Evolutionary conservation across 2,329 filamentous ascomycete species (phyloP), one percentile per base, ranked within the genome.

Genomic region (Sclerotinia borealis): DNA sequence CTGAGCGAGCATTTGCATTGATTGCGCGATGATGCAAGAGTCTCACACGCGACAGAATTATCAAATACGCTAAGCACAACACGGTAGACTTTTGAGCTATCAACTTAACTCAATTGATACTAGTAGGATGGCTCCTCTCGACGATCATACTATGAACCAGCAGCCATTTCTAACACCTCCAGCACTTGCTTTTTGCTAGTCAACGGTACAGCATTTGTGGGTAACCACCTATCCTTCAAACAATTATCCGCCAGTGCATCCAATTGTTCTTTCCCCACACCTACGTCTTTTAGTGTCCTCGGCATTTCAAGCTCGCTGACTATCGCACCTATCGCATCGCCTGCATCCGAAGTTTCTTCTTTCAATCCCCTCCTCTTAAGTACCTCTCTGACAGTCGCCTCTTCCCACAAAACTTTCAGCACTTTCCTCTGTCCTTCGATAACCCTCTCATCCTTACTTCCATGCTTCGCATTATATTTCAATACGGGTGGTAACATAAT

Each of bases 401-500:
- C 68, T 5, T 34, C 62, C 70, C 68, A 72, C 17, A 72, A 63
- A 2, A 68, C 50, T 50, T 68, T 61, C 13, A 69, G 41, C 9
- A 71, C 68, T 50, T 70, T 69, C 58, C 64, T 45, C 51, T 70
- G 69, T 4, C 52, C 47, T 27, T n/a, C 15, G 39, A 50, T 64
- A 3, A 68, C 64, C n/a, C 58, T 64, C 59, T 67, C 55, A 50
- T 69, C 45, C 2, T 36, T 29, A 3, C 19, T 13, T 3, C 69
- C 69, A 63, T 71, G 39, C 17, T 39, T 25, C 25, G 43, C 64
- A 63, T 86, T 87, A 69, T 77, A 86, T 69, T 80, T 82, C 69
- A 81, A 81, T 7, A 87, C 83, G 0, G 80, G 78, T 0, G 84
- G 83, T 41, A 81, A 76, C 62, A 84, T 75, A 51, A 82, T 79